A percentile compares a stretch with the other conserved stretches of the same genome.
These are phyloP conservation scores for Microstroma glucosiphilum DNA, from an alignment of 1,284 basidiomycete species.

Conservation along the genomic window DNA sequence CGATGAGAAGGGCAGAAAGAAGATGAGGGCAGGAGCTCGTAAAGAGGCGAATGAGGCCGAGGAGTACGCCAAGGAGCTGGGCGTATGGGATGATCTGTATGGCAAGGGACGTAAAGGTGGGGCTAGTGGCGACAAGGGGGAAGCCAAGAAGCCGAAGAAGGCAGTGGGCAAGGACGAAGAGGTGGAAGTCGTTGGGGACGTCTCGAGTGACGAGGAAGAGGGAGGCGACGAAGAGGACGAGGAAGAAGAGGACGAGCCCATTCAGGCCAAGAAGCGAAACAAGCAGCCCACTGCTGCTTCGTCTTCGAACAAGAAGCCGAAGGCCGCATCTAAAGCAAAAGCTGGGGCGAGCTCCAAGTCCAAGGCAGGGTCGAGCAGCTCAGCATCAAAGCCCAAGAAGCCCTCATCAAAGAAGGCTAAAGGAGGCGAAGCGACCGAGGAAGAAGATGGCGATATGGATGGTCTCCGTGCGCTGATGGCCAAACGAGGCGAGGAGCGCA, in stretches of 20 bases:
- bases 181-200: conserved; percentile 12
- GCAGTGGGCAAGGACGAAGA: conserved; percentile 12
- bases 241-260: conserved; percentile 1
- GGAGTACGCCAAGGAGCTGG: conserved; percentile 40
- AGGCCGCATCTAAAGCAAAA: not conserved
- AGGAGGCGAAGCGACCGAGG: not conserved
- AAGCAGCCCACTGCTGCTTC: not conserved
- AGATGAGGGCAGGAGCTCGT: conserved; percentile 22
- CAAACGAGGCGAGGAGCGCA: not conserved
- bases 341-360: not conserved
- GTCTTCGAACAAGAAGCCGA: not conserved
- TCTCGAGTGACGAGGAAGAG: conserved; percentile 6
- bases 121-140: conserved; percentile 2
- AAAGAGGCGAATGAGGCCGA: conserved; percentile 30
- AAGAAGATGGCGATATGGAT: not conserved
- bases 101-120: conserved; percentile 21
- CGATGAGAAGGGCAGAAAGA: conserved; percentile 24
- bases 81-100: conserved; percentile 48
- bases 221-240: conserved; percentile 1
- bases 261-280: not conserved
- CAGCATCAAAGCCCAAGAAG: not conserved
- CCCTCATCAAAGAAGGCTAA: not conserved
- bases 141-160: conserved; percentile 16
- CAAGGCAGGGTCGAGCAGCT: not conserved
- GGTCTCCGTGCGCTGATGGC: not conserved